Conservation (phyloP, 805 yeast genomes). For the Wickerhamiella kurtzmanii region DNA sequence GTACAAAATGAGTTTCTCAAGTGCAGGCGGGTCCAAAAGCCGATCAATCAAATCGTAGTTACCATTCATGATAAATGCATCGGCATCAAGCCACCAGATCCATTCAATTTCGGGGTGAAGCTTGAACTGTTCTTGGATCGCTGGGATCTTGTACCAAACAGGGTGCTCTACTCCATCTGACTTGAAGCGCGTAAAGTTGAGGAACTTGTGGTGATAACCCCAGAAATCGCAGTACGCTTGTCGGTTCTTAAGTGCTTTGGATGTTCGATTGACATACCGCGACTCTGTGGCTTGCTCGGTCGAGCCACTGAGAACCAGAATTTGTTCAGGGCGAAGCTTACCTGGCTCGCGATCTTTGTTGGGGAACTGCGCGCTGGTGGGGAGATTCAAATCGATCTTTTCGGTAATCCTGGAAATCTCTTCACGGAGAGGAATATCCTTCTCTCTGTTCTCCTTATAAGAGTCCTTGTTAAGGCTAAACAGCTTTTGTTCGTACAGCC, state of each 20-base stretch:
- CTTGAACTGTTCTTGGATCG: slow-evolving; percentile 23
- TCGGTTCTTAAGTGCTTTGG: slow-evolving; percentile 19
- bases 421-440: neutral
- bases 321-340: neutral
- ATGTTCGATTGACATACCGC: neutral
- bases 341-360: neutral
- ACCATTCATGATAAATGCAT: slow-evolving; percentile 25
- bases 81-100: slow-evolving; percentile 30
- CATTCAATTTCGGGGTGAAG: slow-evolving; percentile 26
- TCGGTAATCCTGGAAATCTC: neutral
- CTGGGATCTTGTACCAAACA: slow-evolving; percentile 26
- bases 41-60: slow-evolving; percentile 20
- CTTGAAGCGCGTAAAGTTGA: slow-evolving; percentile 19
- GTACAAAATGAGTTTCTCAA: slow-evolving; percentile 18
- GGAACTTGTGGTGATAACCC: slow-evolving; percentile 22
- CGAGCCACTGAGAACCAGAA: neutral
- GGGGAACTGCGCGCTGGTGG: neutral
- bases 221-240: slow-evolving; percentile 23
- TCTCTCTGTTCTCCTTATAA: neutral
- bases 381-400: neutral
- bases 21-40: slow-evolving; percentile 20
- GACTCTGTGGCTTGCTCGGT: neutral
- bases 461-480: neutral
- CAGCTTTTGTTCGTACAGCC: neutral
- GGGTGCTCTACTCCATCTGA: slow-evolving; percentile 10